A percentile compares a stretch with the other conserved stretches of the same genome.
phyloP scores from a whole-genome alignment of 306 rosid species.

The Medicago truncatula region DNA sequence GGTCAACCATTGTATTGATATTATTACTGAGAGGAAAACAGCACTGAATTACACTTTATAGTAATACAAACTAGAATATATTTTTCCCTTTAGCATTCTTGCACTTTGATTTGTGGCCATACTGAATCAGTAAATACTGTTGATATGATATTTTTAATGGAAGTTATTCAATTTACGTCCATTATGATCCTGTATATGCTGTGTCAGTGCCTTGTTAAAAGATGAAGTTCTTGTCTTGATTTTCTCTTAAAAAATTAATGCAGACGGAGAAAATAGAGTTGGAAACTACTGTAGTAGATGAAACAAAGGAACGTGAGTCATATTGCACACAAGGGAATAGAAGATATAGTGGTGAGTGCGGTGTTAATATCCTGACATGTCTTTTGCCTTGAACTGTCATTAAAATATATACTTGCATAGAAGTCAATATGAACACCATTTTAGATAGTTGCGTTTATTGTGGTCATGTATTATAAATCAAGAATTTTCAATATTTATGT shows the following conservation, averaged over 20 bases:
- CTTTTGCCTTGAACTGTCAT: constrained; percentile 17
- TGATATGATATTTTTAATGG: constrained; percentile 27
- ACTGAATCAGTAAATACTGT: constrained; percentile 3
- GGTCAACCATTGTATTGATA: background rate
- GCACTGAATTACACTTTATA: background rate
- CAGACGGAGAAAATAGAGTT: constrained; percentile 97
- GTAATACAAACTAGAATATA: background rate
- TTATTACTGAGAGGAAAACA: background rate
- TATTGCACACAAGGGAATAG: constrained; percentile 90
- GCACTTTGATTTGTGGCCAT: background rate
- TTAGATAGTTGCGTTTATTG: constrained; percentile 25
- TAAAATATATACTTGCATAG: constrained; percentile 11
- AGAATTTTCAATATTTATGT: constrained; percentile 9
- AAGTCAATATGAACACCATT: constrained; percentile 14
- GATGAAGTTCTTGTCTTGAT: constrained; percentile 31
- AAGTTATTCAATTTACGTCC: constrained; percentile 18
- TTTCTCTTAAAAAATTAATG: constrained; percentile 38
- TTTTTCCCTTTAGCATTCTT: background rate
- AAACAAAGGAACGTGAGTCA: constrained; percentile 97
- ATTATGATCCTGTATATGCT: constrained; percentile 9
- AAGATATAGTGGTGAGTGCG: constrained; percentile 87
- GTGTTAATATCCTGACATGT: constrained; percentile 29
- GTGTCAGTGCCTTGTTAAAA: constrained; percentile 25
- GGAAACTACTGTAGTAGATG: constrained; percentile 98
- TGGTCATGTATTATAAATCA: constrained; percentile 19